Base-by-base conservation (phyloP, 2,329 filamentous ascomycete species). In the Truncatella angustata region DNA sequence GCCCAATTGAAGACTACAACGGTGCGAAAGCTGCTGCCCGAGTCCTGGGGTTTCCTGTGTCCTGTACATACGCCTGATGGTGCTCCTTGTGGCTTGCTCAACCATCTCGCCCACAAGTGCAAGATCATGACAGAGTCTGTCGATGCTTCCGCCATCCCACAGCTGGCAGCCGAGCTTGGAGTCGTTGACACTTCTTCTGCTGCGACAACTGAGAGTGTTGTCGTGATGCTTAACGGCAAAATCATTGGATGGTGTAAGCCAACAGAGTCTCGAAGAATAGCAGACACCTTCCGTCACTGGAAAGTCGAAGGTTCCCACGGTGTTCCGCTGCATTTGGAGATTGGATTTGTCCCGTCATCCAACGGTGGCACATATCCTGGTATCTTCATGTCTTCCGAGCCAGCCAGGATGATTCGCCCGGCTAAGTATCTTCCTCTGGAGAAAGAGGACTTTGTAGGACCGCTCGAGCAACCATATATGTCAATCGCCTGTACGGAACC, bases 11-110 rank as follows among this genome's bases (percentile, higher is more conserved):
- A 97, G 74, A 99, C 94, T 0, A 99, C 94, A 0, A 94, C 94
- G 0, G 94, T 99, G 47, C 85, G 94, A 75, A 99, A 97, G 71
- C 77, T 99, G 61, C 75, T 97, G 18, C 94, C 94, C 2, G 94
- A 99, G 68, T 96, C 91, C 61, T 99, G 94, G 94, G 94, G 94
- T 6, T 99, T 97, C 74, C 77, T 99, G 60, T 99, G 94, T 66
- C 94, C 94, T 16, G 93, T 97, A 2, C 94, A 99, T 70, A 99
- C 94, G 4, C 94, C 94, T 57, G 94, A 99, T 81, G 94, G 94
- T 73, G 82, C 88, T 64, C 94, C 94, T 55, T 99, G 94, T 70
- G 94, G 94, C 67, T 79, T 99, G 57, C 77, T 99, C 30, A 97
- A 97, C 69, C 94, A 99, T 76, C 76, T 99, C 66, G 86, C 94